phyloP scores from a whole-genome alignment of 495 filamentous ascomycete species.

The Jackrogersella minutella region DNA sequence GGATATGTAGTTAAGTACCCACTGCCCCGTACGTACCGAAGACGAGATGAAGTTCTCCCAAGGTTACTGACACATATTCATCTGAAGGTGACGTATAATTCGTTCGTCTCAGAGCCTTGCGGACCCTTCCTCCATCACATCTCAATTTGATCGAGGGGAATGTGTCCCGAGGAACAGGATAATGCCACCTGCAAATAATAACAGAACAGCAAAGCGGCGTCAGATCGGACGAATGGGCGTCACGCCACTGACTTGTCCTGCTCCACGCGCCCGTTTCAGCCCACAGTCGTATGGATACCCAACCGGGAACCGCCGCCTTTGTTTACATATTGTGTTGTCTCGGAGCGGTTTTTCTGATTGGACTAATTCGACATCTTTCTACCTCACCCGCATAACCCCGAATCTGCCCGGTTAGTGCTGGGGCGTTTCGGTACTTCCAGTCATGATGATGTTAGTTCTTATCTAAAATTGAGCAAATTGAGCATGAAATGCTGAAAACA shows the following conservation, averaged over 20 bases:
- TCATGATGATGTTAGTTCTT: constrained; percentile 10
- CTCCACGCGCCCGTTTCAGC: constrained; percentile 21
- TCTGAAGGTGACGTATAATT: too few species aligned
- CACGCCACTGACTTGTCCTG: constrained; percentile 28
- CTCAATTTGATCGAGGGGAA: constrained; percentile 6
- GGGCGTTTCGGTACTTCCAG: constrained; percentile 13
- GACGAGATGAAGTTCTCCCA: not conserved
- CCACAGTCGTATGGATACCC: constrained; percentile 36
- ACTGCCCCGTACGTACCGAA: not conserved
- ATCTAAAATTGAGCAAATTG: constrained; percentile 20
- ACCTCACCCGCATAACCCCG: constrained; percentile 27
- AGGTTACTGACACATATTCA: not conserved
- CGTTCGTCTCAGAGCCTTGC: not conserved
- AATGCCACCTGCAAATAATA: constrained; percentile 23
- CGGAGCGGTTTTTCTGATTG: constrained; percentile 21
- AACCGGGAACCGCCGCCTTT: constrained; percentile 34
- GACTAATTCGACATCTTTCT: constrained; percentile 1
- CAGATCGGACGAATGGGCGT: constrained; percentile 40
- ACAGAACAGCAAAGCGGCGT: constrained; percentile 17
- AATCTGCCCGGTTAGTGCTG: constrained; percentile 25
- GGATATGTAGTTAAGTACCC: not conserved
- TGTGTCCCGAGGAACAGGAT: not conserved
- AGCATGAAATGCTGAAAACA: constrained; percentile 9
- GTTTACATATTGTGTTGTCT: constrained; percentile 30
- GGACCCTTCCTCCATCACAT: not conserved